A percentile compares a stretch with the other conserved stretches of the same genome.
These are phyloP conservation scores for Starmerella sp. DNA, from an alignment of 805 yeast genomes.

Conservation along the genomic window DNA sequence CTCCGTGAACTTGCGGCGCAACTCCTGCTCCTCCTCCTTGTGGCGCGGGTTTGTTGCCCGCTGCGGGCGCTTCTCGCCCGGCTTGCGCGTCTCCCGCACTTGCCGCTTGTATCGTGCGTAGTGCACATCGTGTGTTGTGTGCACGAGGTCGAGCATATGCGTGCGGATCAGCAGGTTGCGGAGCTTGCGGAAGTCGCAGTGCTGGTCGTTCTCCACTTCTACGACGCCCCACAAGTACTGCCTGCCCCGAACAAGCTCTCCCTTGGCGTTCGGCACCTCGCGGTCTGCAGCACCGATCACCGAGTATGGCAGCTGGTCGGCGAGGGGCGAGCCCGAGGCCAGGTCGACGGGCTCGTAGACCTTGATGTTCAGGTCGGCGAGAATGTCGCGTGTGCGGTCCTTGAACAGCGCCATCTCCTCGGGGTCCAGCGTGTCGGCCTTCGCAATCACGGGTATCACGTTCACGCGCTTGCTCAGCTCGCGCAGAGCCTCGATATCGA, in stretches of 20 bases:
- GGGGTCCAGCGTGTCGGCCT: slow-evolving; percentile 61
- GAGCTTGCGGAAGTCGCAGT: slow-evolving; percentile 64
- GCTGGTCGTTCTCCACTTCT: slow-evolving; percentile 65
- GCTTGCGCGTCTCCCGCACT: slow-evolving; percentile 42
- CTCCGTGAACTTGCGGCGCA: slow-evolving; percentile 90
- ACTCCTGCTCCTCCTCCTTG: slow-evolving; percentile 89
- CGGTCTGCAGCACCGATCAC: slow-evolving; percentile 54
- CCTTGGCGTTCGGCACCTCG: slow-evolving; percentile 34
- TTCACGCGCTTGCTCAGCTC: slow-evolving; percentile 61
- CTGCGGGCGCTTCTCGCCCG: slow-evolving; percentile 31
- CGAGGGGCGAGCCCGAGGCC: slow-evolving; percentile 21
- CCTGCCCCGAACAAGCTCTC: slow-evolving; percentile 55
- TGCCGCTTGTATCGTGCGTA: slow-evolving; percentile 58
- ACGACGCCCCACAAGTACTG: slow-evolving; percentile 77
- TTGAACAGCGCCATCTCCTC: slow-evolving; percentile 48
- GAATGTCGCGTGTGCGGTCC: slow-evolving; percentile 38
- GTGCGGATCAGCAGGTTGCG: slow-evolving; percentile 55
- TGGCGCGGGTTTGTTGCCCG: slow-evolving; percentile 70
- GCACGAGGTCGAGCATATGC: slow-evolving; percentile 65
- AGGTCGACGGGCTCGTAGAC: slow-evolving; percentile 39
- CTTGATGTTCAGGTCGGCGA: slow-evolving; percentile 45
- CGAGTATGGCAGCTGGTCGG: slow-evolving; percentile 51
- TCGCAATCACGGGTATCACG: slow-evolving; percentile 69
- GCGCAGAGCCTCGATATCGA: slow-evolving; percentile 66
- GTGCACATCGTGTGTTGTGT: slow-evolving; percentile 58